Conservation (phyloP, 768 basidiomycete genomes). For the Lentinus brumalis region DNA sequence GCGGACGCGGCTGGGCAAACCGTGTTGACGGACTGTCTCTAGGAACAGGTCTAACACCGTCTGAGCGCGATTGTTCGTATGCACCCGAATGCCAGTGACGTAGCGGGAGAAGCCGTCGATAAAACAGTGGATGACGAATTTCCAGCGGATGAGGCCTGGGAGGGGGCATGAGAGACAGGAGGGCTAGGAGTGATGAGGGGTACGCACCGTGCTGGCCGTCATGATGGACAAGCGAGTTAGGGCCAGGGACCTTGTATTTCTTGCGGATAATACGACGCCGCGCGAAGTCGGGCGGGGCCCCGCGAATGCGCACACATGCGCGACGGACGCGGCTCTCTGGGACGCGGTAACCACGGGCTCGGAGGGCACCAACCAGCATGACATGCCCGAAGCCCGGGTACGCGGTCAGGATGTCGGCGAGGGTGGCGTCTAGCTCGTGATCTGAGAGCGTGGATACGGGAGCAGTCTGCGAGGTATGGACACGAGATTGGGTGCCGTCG, state of each 20-base stretch:
- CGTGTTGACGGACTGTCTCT: slow-evolving; percentile 24
- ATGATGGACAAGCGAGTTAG: slow-evolving; percentile 27
- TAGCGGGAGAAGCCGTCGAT: slow-evolving; percentile 29
- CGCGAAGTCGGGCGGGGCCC: slow-evolving; percentile 4
- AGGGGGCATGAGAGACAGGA: too few species aligned
- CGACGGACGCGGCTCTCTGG: not conserved
- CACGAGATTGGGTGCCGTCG: slow-evolving; percentile 16
- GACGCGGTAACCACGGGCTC: not conserved
- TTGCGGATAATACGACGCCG: slow-evolving; percentile 1
- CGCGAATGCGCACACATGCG: slow-evolving; percentile 3
- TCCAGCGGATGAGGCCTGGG: slow-evolving; percentile 24
- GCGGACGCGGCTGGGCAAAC: slow-evolving; percentile 33
- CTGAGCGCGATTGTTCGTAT: slow-evolving; percentile 39
- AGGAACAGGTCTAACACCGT: slow-evolving; percentile 41
- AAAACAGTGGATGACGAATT: slow-evolving; percentile 26
- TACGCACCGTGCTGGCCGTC: slow-evolving; percentile 28
- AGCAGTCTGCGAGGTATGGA: slow-evolving; percentile 19
- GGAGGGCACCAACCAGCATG: slow-evolving; percentile 7
- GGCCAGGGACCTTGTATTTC: slow-evolving; percentile 24
- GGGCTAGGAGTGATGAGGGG: not conserved
- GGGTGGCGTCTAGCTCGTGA: not conserved
- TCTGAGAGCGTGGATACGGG: slow-evolving; percentile 16
- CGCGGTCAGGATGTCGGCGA: not conserved
- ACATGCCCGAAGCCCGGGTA: slow-evolving; percentile 4
- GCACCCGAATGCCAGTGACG: slow-evolving; percentile 35